Evolutionary conservation across 176 grass and related monocot genomes (phyloP).

Genomic region (Rhynchospora breviuscula): DNA sequence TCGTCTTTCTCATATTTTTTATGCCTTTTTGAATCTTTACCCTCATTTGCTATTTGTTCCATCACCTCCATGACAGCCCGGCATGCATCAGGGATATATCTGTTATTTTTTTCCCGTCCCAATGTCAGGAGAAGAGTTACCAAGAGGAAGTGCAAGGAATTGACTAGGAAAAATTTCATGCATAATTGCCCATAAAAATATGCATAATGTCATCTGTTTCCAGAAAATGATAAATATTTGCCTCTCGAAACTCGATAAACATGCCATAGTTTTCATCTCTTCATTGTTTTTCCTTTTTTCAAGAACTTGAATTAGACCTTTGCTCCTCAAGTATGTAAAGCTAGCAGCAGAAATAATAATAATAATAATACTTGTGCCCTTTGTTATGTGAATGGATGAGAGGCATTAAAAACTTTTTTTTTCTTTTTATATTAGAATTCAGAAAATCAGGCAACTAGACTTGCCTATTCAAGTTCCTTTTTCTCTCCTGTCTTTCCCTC

Average conservation of each 20-base stretch:
- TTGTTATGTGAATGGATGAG: background rate
- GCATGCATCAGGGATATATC: constrained; percentile 95
- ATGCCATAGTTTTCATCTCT: background rate
- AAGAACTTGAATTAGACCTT: background rate
- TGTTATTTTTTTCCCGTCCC: constrained; percentile 23
- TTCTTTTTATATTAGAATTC: background rate
- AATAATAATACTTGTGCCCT: background rate
- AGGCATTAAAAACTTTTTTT: background rate
- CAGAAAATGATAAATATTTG: background rate
- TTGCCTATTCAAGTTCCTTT: constrained; percentile 80
- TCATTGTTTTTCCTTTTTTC: background rate
- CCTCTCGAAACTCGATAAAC: background rate
- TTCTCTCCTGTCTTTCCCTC: constrained; percentile 87
- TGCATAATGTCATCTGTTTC: background rate
- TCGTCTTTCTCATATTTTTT: constrained; percentile 65
- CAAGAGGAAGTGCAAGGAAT: background rate
- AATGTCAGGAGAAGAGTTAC: background rate
- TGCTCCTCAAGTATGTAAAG: background rate
- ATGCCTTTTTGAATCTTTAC: constrained; percentile 39
- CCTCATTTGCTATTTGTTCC: constrained; percentile 60
- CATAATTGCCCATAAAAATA: background rate
- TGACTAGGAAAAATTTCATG: background rate
- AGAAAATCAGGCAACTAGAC: background rate
- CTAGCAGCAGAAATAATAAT: background rate
- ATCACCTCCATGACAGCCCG: constrained; percentile 90